These are phyloP conservation scores for Eimeria necatrix DNA, from an alignment of 169 alveolate genomes.

Conservation along the genomic window DNA sequence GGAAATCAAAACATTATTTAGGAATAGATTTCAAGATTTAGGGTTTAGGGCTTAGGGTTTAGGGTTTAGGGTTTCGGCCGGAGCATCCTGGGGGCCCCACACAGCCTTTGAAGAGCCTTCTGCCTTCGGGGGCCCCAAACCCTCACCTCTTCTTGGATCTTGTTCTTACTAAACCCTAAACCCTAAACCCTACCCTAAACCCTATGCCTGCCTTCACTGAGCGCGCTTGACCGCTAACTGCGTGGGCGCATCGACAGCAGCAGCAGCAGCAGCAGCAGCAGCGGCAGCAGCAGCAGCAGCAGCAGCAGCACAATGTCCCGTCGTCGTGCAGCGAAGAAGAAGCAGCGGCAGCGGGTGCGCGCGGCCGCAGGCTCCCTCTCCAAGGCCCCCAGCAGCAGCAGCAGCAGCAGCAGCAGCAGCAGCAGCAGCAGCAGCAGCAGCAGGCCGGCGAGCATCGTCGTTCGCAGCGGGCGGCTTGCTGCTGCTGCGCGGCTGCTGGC, in stretches of 20 bases:
- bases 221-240: neutral
- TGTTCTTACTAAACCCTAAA: neutral
- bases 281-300: slow-evolving; percentile 48
- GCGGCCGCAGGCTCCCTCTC: slow-evolving; percentile 10
- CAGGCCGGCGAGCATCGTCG: slow-evolving; percentile 65
- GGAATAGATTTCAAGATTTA: neutral
- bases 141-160: neutral
- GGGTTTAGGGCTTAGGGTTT: slow-evolving; percentile 31
- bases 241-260: neutral
- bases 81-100: slow-evolving; percentile 3
- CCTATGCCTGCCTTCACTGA: neutral
- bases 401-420: slow-evolving; percentile 51
- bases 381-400: neutral
- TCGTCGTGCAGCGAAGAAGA: slow-evolving; percentile 15
- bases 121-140: neutral
- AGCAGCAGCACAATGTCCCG: slow-evolving; percentile 15
- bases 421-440: slow-evolving; percentile 70
- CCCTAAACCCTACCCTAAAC: neutral
- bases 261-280: slow-evolving; percentile 30
- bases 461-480: slow-evolving; percentile 81
- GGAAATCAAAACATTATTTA: no score
- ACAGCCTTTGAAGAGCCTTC: neutral
- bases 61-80: neutral
- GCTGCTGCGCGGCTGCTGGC: slow-evolving; percentile 78
- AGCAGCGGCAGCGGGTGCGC: slow-evolving; percentile 62